Conservation (phyloP, 2,329 filamentous ascomycete species). For the Fusarium foetens region DNA sequence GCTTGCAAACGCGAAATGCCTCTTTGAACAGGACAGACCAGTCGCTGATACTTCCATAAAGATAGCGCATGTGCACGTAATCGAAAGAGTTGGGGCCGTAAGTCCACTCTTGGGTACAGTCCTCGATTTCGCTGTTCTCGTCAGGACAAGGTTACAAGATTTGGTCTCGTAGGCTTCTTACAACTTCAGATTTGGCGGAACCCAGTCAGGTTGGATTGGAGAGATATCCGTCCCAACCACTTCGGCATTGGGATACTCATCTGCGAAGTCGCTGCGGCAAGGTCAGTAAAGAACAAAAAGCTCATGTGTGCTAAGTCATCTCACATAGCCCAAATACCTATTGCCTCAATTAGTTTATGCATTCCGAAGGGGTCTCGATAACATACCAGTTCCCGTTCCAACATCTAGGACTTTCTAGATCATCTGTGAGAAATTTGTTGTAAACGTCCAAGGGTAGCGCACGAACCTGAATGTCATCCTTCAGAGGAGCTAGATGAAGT, state of each 20-base stretch:
- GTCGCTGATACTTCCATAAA: slow-evolving; percentile 66
- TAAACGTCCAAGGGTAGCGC: fast-evolving
- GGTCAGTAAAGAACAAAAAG: fast-evolving
- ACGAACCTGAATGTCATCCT: slow-evolving; percentile 41
- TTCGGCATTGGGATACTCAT: slow-evolving; percentile 56
- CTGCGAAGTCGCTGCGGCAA: slow-evolving; percentile 57
- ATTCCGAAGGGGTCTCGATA: fast-evolving
- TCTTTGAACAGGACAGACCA: slow-evolving; percentile 64
- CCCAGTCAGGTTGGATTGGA: slow-evolving; percentile 65
- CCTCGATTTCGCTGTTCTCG: slow-evolving; percentile 35
- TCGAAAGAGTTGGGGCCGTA: slow-evolving; percentile 57
- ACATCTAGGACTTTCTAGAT: slow-evolving; percentile 54
- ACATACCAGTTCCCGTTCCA: slow-evolving; percentile 64
- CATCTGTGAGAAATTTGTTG: not conserved
- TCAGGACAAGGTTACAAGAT: not conserved
- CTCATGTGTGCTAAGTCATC: fast-evolving
- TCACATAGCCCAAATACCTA: slow-evolving; percentile 59
- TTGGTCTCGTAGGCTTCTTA: fast-evolving
- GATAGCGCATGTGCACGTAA: slow-evolving; percentile 68
- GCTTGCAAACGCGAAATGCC: slow-evolving; percentile 62
- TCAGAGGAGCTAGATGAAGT: slow-evolving; percentile 28
- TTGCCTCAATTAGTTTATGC: fast-evolving
- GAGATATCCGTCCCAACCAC: slow-evolving; percentile 65
- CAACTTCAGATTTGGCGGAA: slow-evolving; percentile 58
- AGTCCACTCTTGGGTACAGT: slow-evolving; percentile 48